Evolutionary conservation across 768 basidiomycete genomes (phyloP).

Genomic region (Dacryopinax primogenitus): DNA sequence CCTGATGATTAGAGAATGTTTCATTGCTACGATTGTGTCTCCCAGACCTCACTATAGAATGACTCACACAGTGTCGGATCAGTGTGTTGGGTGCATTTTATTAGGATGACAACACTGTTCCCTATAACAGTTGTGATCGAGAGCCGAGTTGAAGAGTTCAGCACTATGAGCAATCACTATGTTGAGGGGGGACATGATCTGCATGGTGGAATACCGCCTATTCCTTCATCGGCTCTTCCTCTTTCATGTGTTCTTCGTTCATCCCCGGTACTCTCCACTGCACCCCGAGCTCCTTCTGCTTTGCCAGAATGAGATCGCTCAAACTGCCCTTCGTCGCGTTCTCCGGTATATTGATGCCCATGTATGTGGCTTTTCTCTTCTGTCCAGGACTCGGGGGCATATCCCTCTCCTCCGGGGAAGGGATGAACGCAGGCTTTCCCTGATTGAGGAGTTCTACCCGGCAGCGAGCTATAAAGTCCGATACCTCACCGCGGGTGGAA

Average conservation of each 20-base stretch:
- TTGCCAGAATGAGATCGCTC: neutral
- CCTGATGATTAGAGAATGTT: no score
- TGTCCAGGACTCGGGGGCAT: neutral
- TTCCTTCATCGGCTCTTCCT: no score
- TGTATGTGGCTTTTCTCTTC: neutral
- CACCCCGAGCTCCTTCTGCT: neutral
- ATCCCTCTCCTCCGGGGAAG: neutral
- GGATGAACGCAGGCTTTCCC: neutral
- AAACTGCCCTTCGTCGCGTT: neutral
- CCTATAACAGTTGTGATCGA: no score
- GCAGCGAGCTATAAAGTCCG: neutral
- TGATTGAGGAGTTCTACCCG: neutral
- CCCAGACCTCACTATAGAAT: no score
- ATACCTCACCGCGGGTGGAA: neutral
- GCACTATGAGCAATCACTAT: no score
- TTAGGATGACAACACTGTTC: no score
- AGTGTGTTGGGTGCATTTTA: no score
- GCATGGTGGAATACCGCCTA: no score
- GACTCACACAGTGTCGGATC: no score
- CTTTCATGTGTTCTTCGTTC: neutral
- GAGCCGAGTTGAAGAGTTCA: no score
- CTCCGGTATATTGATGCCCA: neutral
- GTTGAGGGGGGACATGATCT: no score
- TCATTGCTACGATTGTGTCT: no score
- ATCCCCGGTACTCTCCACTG: neutral